A percentile compares a stretch with the other conserved stretches of the same genome.
phyloP scores from a whole-genome alignment of 441 rosid genomes.

The Gossypium trilobum region DNA sequence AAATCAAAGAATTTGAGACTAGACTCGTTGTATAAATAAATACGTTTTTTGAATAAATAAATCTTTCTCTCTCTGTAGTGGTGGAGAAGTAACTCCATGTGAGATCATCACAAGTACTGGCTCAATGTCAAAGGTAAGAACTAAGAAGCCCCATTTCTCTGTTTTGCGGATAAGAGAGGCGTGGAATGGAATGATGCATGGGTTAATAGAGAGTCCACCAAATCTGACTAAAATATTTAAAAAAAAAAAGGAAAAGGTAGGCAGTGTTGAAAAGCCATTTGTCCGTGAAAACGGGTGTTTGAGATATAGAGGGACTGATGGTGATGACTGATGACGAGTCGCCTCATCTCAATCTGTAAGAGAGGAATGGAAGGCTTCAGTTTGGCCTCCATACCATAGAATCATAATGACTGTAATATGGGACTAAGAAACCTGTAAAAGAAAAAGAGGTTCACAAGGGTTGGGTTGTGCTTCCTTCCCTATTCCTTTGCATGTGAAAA shows the following conservation, averaged over 20 bases:
- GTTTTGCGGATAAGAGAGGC: background rate
- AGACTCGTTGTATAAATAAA: background rate
- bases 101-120: conserved; percentile 29
- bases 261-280: background rate
- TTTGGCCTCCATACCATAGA: background rate
- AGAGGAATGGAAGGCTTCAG: background rate
- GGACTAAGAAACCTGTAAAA: conserved; percentile 2
- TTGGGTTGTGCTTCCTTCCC: background rate
- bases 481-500: conserved; percentile 22
- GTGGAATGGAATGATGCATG: conserved; percentile 6
- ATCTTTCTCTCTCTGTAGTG: background rate
- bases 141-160: conserved; percentile 19
- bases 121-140: conserved; percentile 5
- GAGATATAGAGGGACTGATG: background rate
- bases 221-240: background rate
- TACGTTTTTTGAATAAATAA: background rate
- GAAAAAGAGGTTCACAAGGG: conserved; percentile 12
- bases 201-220: conserved; percentile 1
- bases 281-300: background rate
- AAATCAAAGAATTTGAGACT: background rate
- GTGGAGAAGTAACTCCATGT: conserved; percentile 21
- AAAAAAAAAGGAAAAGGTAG: background rate
- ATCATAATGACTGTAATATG: conserved; percentile 1
- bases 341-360: background rate
- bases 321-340: background rate